Evolutionary conservation across 495 filamentous ascomycete species (phyloP).

Genomic region (Tuber calosporum): DNA sequence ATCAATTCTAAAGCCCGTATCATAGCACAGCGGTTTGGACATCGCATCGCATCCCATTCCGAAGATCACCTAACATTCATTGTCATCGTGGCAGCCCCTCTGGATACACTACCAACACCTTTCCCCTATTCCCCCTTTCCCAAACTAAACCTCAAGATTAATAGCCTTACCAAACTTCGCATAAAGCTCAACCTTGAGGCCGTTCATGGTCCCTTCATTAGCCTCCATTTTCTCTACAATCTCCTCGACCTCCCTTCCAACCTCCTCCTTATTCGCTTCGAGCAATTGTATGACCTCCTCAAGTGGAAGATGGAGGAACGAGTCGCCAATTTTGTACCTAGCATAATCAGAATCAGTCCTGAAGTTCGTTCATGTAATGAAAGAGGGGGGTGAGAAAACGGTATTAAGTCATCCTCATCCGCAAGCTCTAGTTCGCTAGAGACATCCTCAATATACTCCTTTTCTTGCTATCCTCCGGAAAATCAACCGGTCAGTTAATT

Average conservation of each 20-base stretch:
- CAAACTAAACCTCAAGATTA: conserved; percentile 76
- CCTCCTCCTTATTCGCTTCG: conserved; percentile 57
- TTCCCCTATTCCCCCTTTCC: background rate
- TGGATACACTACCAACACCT: background rate
- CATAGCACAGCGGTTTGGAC: background rate
- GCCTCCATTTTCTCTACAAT: conserved; percentile 68
- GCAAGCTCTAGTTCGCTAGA: conserved; percentile 85
- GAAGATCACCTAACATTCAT: background rate
- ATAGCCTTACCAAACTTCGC: conserved; percentile 90
- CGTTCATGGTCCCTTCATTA: conserved; percentile 74
- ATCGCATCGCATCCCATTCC: background rate
- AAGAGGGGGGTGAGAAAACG: conserved; percentile 51
- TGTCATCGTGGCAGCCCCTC: background rate
- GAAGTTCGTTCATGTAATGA: conserved; percentile 24
- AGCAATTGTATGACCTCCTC: conserved; percentile 79
- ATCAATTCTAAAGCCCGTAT: background rate
- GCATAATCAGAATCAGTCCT: background rate
- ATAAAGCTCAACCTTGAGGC: conserved; percentile 84
- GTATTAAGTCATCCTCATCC: conserved; percentile 87
- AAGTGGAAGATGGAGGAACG: conserved; percentile 80
- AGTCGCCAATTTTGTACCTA: conserved; percentile 94
- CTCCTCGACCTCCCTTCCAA: conserved; percentile 65
- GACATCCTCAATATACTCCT: conserved; percentile 92
- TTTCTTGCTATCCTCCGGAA: conserved; percentile 67
- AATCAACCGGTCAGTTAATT: conserved; percentile 4